Conservation (phyloP, 345 rosid species). For the Kernera saxatilis region DNA sequence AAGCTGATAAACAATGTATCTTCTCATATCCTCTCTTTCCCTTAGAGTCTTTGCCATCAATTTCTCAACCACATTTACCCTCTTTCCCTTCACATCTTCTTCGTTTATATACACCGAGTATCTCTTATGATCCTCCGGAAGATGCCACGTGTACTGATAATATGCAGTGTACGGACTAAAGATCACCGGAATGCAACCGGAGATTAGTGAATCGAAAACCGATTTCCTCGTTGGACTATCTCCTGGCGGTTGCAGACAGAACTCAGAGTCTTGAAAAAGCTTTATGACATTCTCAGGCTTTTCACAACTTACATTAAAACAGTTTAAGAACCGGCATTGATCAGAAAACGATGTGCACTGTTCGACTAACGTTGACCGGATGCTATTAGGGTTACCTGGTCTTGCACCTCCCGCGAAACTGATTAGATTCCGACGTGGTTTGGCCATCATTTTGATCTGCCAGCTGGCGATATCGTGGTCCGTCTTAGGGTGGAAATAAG, state of each 20-base stretch:
- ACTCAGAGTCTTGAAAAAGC: conserved; percentile 50
- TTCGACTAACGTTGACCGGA: conserved; percentile 46
- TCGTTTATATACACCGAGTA: too few relatives aligned
- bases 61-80: conserved; percentile 45
- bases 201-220: too few relatives aligned
- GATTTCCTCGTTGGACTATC: too few relatives aligned
- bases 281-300: conserved; percentile 34
- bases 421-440: conserved; percentile 36
- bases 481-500: conserved; percentile 57
- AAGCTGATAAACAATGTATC: conserved; percentile 49
- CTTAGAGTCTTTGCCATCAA: conserved; percentile 38
- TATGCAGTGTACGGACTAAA: too few relatives aligned
- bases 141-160: too few relatives aligned
- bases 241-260: too few relatives aligned
- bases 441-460: conserved; percentile 44
- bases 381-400: conserved; percentile 47
- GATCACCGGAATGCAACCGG: too few relatives aligned
- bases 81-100: conserved; percentile 48
- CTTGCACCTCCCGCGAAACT: conserved; percentile 65
- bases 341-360: conserved; percentile 36
- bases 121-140: too few relatives aligned
- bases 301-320: conserved; percentile 40
- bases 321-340: conserved; percentile 45
- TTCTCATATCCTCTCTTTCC: conserved; percentile 54
- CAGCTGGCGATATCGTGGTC: conserved; percentile 47